These are phyloP conservation scores for Elongisporangium senticosum DNA, from an alignment of 352 stramenopile species.

Conservation along the genomic window DNA sequence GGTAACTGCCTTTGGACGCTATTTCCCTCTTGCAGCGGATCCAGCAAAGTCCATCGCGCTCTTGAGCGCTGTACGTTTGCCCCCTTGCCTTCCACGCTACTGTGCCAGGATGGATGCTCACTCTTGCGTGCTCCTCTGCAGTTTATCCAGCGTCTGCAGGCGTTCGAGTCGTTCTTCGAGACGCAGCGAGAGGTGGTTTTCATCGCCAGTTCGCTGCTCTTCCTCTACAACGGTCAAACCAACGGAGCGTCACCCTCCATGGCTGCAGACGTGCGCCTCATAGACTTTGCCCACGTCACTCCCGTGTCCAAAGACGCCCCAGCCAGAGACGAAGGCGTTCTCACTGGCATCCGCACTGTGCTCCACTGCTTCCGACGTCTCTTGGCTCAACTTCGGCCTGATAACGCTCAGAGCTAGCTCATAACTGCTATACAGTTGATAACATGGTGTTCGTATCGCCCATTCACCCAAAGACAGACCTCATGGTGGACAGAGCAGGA, in stretches of 20 bases:
- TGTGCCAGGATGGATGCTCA: background rate
- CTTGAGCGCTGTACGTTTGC: conserved; percentile 32
- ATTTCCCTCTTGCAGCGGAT: conserved; percentile 51
- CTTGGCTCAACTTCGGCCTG: background rate
- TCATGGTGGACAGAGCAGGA: background rate
- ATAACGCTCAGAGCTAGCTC: background rate
- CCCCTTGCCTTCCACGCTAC: background rate
- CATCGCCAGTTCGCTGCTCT: conserved; percentile 93
- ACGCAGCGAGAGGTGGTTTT: conserved; percentile 83
- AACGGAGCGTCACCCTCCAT: conserved; percentile 19
- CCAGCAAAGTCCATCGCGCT: conserved; percentile 21
- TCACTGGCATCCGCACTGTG: conserved; percentile 45
- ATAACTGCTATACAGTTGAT: background rate
- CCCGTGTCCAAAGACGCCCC: conserved; percentile 7
- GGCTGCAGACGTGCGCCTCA: conserved; percentile 62
- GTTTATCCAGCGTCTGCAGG: conserved; percentile 62
- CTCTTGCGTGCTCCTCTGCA: conserved; percentile 10
- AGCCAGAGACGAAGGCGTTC: conserved; percentile 50
- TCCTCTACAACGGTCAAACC: conserved; percentile 87
- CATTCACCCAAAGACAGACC: background rate
- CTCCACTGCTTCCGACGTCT: conserved; percentile 33
- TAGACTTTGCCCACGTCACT: conserved; percentile 80
- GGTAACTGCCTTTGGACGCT: conserved; percentile 61
- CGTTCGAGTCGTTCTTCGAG: conserved; percentile 71
- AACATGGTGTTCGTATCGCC: background rate